Evolutionary conservation across 2,329 filamentous ascomycete genomes (phyloP).

Genomic region (Myriosclerotinia curreyana): DNA sequence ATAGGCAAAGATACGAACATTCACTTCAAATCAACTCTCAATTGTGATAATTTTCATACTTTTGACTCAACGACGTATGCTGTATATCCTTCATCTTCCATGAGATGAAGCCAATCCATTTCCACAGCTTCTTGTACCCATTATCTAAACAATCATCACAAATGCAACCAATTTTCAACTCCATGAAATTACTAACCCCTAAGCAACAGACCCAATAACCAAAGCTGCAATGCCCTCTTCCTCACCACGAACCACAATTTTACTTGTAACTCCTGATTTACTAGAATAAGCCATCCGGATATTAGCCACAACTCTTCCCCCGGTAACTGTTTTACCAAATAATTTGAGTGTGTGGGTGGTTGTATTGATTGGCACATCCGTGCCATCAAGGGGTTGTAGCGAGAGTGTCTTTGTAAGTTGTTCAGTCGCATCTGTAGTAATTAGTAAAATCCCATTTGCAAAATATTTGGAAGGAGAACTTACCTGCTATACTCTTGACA

Average conservation of each 20-base stretch:
- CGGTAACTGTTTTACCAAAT: constrained; percentile 89
- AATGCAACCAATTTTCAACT: constrained; percentile 33
- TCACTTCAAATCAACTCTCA: neutral
- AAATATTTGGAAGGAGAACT: constrained; percentile 14
- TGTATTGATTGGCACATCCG: constrained; percentile 82
- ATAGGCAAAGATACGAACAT: neutral
- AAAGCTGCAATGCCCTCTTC: constrained; percentile 86
- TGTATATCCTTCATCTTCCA: constrained; percentile 24
- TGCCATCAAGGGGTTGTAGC: constrained; percentile 90
- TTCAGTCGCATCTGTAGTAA: constrained; percentile 75
- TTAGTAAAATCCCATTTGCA: constrained; percentile 32
- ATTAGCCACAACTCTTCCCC: constrained; percentile 81
- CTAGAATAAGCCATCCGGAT: constrained; percentile 92
- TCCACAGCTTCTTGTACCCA: constrained; percentile 27
- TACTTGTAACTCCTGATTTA: constrained; percentile 92
- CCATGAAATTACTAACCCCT: constrained; percentile 31
- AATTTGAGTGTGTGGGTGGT: constrained; percentile 94
- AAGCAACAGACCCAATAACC: constrained; percentile 77
- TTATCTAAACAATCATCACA: constrained; percentile 36
- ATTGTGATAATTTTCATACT: constrained; percentile 20
- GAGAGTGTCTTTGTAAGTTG: constrained; percentile 82
- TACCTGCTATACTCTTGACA: constrained; percentile 90
- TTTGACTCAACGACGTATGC: constrained; percentile 15
- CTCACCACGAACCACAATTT: constrained; percentile 88
- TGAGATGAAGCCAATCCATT: constrained; percentile 21